Conservation (phyloP, 2,329 filamentous ascomycete genomes). For the Raffaelea arxii region DNA sequence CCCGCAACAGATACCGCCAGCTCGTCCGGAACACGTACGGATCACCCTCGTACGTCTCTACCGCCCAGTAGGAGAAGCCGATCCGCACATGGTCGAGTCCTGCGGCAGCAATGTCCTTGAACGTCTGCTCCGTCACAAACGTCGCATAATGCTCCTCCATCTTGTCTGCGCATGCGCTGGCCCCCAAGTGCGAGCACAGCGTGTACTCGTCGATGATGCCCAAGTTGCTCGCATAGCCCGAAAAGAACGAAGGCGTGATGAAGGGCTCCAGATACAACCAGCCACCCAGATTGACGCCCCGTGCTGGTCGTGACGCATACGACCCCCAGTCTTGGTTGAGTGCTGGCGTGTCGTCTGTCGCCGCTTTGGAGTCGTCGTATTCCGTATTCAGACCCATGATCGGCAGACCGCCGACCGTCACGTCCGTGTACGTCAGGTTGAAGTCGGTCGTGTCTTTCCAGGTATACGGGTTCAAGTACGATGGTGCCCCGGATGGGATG, state of each 20-base stretch:
- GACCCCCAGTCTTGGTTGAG: conserved; percentile 66
- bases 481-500: conserved; percentile 54
- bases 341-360: conserved; percentile 72
- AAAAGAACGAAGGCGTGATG: conserved; percentile 86
- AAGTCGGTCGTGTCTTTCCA: conserved; percentile 89
- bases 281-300: conserved; percentile 86
- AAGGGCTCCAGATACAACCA: conserved; percentile 94
- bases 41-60: conserved; percentile 74
- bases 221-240: conserved; percentile 46
- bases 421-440: conserved; percentile 86
- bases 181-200: conserved; percentile 60
- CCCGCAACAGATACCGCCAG: conserved; percentile 88
- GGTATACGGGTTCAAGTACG: conserved; percentile 80
- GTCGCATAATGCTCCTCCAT: conserved; percentile 88
- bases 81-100: conserved; percentile 97
- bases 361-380: conserved; percentile 74
- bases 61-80: conserved; percentile 90
- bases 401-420: conserved; percentile 75
- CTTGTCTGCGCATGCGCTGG: conserved; percentile 48
- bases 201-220: conserved; percentile 84
- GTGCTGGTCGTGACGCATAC: conserved; percentile 69
- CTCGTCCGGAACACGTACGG: conserved; percentile 79
- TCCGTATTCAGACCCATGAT: conserved; percentile 78
- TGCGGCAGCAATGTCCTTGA: conserved; percentile 73
- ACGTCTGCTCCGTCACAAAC: conserved; percentile 78